Conservation (phyloP, 345 rosid genomes). For the Cochlearia excelsa region DNA sequence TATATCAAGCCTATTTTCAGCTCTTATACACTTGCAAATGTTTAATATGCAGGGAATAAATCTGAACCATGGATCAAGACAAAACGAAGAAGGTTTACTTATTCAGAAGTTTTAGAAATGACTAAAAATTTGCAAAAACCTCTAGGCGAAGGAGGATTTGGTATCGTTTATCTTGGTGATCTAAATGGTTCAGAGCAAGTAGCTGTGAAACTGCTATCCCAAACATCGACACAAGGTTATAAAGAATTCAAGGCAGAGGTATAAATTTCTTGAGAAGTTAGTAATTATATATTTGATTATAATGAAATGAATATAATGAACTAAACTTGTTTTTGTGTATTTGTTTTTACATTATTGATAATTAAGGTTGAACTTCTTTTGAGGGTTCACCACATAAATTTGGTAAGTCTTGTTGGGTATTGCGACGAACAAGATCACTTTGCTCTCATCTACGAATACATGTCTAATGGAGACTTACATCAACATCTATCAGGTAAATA, state of each 20-base stretch:
- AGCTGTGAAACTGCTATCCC: slow-evolving; percentile 29
- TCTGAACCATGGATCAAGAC: slow-evolving; percentile 21
- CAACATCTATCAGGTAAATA: slow-evolving; percentile 31
- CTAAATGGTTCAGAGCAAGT: slow-evolving; percentile 31
- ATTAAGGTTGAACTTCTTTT: slow-evolving; percentile 39
- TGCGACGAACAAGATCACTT: slow-evolving; percentile 33
- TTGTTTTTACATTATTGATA: background rate
- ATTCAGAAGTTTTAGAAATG: slow-evolving; percentile 36
- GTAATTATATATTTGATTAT: too few species aligned
- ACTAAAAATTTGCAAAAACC: slow-evolving; percentile 43
- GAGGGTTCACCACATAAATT: slow-evolving; percentile 43
- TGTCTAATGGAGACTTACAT: slow-evolving; percentile 39
- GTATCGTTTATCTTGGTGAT: slow-evolving; percentile 48
- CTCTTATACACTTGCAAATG: slow-evolving; percentile 1
- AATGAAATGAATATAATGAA: too few species aligned
- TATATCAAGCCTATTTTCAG: too few species aligned
- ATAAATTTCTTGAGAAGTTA: background rate
- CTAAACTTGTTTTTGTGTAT: background rate
- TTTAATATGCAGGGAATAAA: slow-evolving; percentile 6
- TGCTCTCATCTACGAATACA: slow-evolving; percentile 45
- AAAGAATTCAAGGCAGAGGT: slow-evolving; percentile 33
- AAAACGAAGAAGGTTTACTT: slow-evolving; percentile 35
- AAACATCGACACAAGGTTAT: slow-evolving; percentile 31
- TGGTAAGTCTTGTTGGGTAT: slow-evolving; percentile 39
- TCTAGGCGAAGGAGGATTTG: slow-evolving; percentile 62